phyloP scores from a whole-genome alignment of 2,329 filamentous ascomycete genomes.

The Colletotrichum higginsianum region DNA sequence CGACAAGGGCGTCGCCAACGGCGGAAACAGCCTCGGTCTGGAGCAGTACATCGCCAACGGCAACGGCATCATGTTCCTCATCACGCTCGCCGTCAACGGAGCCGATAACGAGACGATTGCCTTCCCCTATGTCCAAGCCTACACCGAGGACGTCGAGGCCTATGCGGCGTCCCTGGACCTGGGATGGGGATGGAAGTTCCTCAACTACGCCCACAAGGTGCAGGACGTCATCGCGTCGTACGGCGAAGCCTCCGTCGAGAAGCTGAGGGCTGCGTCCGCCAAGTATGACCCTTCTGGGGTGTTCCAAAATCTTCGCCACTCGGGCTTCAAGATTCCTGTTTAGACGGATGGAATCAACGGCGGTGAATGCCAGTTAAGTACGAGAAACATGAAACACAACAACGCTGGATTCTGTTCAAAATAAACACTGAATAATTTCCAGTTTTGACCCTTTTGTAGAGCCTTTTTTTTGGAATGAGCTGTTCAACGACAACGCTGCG shows the following conservation, averaged over 20 bases:
- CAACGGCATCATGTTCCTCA: constrained; percentile 52
- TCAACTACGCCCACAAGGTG: constrained; percentile 60
- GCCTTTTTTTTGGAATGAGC: too few relatives aligned
- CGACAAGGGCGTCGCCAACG: constrained; percentile 49
- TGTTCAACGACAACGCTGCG: too few relatives aligned
- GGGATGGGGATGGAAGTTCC: constrained; percentile 53
- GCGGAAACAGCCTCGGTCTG: constrained; percentile 53
- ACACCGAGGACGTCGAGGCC: constrained; percentile 50
- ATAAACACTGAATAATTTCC: too few relatives aligned
- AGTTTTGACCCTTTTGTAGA: too few relatives aligned
- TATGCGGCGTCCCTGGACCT: constrained; percentile 47
- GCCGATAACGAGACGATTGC: constrained; percentile 53
- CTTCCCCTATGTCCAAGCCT: constrained; percentile 53
- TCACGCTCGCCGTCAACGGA: constrained; percentile 50
- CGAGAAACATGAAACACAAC: too few relatives aligned
- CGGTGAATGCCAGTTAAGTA: too few relatives aligned
- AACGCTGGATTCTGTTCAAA: too few relatives aligned
- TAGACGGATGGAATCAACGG: not conserved
- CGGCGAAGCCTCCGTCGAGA: constrained; percentile 54
- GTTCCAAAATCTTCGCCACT: constrained; percentile 53
- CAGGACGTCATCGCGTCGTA: constrained; percentile 57
- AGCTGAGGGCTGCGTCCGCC: constrained; percentile 49
- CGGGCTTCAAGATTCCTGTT: constrained; percentile 52
- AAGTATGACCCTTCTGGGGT: constrained; percentile 57
- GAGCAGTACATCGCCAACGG: constrained; percentile 48